These are phyloP conservation scores for Ascocoryne sarcoides DNA, from an alignment of 2,329 filamentous ascomycete genomes.

Conservation along the genomic window DNA sequence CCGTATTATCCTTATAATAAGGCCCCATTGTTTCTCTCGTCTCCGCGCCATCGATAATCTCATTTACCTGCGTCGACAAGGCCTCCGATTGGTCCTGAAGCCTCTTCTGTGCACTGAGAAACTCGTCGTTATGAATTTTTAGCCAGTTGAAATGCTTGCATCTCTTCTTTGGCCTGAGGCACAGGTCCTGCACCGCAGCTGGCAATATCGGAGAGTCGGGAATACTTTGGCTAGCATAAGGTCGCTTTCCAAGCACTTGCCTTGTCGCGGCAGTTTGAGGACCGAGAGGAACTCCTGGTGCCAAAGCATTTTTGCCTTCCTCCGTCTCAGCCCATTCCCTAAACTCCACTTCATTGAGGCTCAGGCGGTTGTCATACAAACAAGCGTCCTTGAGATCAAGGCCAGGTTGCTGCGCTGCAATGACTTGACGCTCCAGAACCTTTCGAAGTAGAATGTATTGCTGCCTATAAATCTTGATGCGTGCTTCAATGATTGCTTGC, in stretches of 20 bases:
- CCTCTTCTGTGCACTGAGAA: conserved; percentile 7
- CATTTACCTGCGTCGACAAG: conserved; percentile 13
- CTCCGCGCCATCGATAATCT: conserved; percentile 25
- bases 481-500: conserved; percentile 12
- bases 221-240: conserved; percentile 14
- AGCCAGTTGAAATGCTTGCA: conserved; percentile 23
- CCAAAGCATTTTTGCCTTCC: conserved; percentile 21
- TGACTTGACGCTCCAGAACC: conserved; percentile 19
- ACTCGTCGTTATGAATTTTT: conserved; percentile 19
- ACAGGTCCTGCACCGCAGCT: conserved; percentile 21
- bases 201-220: conserved; percentile 5
- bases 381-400: conserved; percentile 21
- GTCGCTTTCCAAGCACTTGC: conserved; percentile 10
- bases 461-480: conserved; percentile 14
- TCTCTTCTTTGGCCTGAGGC: conserved; percentile 18
- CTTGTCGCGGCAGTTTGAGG: conserved; percentile 22
- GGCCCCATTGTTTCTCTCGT: conserved; percentile 22
- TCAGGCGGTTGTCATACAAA: conserved; percentile 26
- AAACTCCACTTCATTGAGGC: conserved; percentile 25
- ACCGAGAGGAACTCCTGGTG: conserved; percentile 18
- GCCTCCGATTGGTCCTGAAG: conserved; percentile 14
- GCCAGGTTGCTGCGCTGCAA: conserved; percentile 15
- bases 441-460: conserved; percentile 20
- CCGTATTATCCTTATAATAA: conserved; percentile 23
- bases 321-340: conserved; percentile 16